These are phyloP conservation scores for Alternaria consortialis DNA, from an alignment of 2,329 filamentous ascomycete species.

Conservation along the genomic window DNA sequence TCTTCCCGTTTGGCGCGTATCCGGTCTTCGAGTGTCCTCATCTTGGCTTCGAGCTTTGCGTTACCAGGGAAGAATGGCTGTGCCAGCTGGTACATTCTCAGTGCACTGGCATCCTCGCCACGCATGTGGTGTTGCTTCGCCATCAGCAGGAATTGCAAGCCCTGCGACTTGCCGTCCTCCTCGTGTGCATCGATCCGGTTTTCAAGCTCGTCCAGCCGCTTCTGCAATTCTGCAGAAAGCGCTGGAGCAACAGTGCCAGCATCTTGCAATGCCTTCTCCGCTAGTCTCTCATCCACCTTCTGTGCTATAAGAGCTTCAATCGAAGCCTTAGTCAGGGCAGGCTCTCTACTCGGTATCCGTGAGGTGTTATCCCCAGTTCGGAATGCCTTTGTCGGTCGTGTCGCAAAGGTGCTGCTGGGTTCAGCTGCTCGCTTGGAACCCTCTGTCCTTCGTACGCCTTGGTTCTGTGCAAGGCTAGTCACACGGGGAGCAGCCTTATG, in stretches of 20 bases:
- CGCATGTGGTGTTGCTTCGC: conserved; percentile 88
- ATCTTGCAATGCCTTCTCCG: conserved; percentile 72
- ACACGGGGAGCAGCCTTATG: conserved; percentile 40
- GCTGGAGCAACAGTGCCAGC: conserved; percentile 56
- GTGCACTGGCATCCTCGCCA: conserved; percentile 78
- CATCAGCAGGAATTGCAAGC: conserved; percentile 85
- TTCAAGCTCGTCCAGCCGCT: conserved; percentile 83
- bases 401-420: conserved; percentile 46
- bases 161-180: conserved; percentile 81
- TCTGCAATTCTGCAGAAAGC: conserved; percentile 80
- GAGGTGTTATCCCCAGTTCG: conserved; percentile 49
- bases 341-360: conserved; percentile 38
- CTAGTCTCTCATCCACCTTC: conserved; percentile 88
- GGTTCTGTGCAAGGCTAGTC: conserved; percentile 47
- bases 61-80: conserved; percentile 87
- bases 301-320: conserved; percentile 94
- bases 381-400: conserved; percentile 53
- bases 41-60: conserved; percentile 72
- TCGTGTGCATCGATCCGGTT: conserved; percentile 76
- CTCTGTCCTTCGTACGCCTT: conserved; percentile 49
- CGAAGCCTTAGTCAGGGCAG: conserved; percentile 65
- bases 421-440: conserved; percentile 56
- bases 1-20: conserved; percentile 54
- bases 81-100: conserved; percentile 87
- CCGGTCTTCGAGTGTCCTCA: conserved; percentile 62